Percentiles rank a stretch among this genome's conserved stretches.
These are phyloP conservation scores for Basipetospora sp. DNA, from an alignment of 2,329 filamentous ascomycete species.

Conservation along the genomic window DNA sequence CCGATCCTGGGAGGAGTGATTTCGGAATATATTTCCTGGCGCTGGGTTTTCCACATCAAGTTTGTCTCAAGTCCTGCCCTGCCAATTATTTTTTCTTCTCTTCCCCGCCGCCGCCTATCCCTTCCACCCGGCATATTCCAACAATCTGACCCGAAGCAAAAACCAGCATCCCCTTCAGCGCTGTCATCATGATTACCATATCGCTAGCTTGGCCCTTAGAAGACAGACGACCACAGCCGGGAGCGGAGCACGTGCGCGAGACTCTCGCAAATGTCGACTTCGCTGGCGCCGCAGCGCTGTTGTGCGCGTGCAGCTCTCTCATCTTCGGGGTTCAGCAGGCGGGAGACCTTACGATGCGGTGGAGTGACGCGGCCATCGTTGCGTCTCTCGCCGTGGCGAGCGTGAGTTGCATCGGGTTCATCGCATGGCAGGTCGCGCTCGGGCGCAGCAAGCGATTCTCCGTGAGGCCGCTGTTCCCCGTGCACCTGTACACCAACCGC, in stretches of 20 bases:
- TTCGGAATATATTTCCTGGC: conserved; percentile 38
- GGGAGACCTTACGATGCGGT: conserved; percentile 34
- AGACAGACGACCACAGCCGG: conserved; percentile 4
- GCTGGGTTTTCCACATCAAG: conserved; percentile 50
- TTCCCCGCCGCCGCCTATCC: no score
- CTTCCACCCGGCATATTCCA: no score
- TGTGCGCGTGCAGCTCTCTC: conserved; percentile 37
- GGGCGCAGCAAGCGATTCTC: conserved; percentile 19
- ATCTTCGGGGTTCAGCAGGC: conserved; percentile 44
- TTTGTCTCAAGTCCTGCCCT: no score
- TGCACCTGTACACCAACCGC: conserved; percentile 30
- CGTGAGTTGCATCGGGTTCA: conserved; percentile 33
- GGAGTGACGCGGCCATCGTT: conserved; percentile 38
- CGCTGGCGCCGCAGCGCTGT: conserved; percentile 33
- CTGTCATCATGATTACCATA: conserved; percentile 27
- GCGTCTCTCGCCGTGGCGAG: conserved; percentile 31
- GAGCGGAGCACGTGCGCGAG: conserved; percentile 17
- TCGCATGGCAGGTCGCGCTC: conserved; percentile 35
- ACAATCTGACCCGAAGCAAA: no score
- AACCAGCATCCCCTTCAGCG: conserved; percentile 33
- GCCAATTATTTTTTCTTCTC: no score
- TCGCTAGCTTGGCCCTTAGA: conserved; percentile 11
- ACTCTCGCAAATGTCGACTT: conserved; percentile 37
- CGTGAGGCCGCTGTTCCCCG: conserved; percentile 41
- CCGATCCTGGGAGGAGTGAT: conserved; percentile 44